Base-by-base conservation (phyloP, 805 yeast species). In the Sugiyamaella qingdaonensis region DNA sequence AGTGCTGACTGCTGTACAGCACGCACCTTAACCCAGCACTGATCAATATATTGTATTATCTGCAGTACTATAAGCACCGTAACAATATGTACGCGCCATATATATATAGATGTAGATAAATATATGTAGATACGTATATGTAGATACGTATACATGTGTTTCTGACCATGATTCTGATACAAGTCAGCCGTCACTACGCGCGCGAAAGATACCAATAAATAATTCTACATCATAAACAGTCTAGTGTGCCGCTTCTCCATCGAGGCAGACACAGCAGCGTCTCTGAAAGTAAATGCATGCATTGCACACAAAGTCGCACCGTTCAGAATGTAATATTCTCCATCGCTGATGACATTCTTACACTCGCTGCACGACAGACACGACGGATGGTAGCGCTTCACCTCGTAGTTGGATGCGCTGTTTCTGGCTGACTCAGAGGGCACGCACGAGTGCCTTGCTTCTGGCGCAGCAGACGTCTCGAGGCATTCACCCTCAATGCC, bases 401-500 rank as follows among this genome's bases (percentile, higher is more conserved):
- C 69, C 33, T 79, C 68, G 62, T 85, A 90, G 61, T 83, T 37
- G 11, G 18, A 45, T 4, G 54, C 13, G 24, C 43, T 39, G 24
- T 16, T 10, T n/a, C 24, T 10, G 39, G 18, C 18, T 5, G 39
- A n/a, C 13, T 32, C 33, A n/a, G 46, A 13, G 18, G 32, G 46
- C n/a, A 34, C 16, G 21, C n/a, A 13, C 9, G 51, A 48, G 11
- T n/a, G 27, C 19, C 51, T 7, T 8, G 31, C 19, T 2, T 16
- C 42, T 11, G 54, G 54, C 4, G 49, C 50, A 5, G 54, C 35
- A 7, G 60, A 45, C 0, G 71, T 86, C 62, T 88, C 96, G 41
- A 92, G 76, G 68, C 98, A 92, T 65, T 81, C 82, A 3, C 98
- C 98, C 66, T 92, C 97, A 46, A 94, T 88, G 31, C 95, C 96